A percentile compares a stretch with the other conserved stretches of the same genome.
Conservation (phyloP, 345 rosid species). For the Arabis alpina region DNA sequence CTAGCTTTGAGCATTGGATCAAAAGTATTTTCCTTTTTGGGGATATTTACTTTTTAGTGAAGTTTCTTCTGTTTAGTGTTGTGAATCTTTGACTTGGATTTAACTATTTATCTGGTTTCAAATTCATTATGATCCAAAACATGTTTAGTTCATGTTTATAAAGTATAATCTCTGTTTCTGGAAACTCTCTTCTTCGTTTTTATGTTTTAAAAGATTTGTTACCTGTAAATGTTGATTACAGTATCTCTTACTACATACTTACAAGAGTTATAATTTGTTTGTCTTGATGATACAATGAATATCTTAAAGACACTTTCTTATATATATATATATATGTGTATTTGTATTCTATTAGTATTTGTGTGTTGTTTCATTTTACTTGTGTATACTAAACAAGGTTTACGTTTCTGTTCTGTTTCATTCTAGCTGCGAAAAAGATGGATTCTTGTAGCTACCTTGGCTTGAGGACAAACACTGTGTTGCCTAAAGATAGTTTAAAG, state of each 20-base stretch:
- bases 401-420: slow-evolving; percentile 20
- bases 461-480: slow-evolving; percentile 47
- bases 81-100: too few relatives aligned
- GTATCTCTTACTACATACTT: background rate
- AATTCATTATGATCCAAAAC: background rate
- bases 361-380: slow-evolving; percentile 49
- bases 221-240: slow-evolving; percentile 22
- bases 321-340: background rate
- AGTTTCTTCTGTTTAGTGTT: too few relatives aligned
- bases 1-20: background rate
- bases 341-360: slow-evolving; percentile 8
- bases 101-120: background rate
- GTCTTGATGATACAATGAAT: background rate
- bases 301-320: background rate
- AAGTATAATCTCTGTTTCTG: background rate
- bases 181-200: slow-evolving; percentile 16
- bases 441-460: slow-evolving; percentile 61
- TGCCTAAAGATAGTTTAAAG: slow-evolving; percentile 46
- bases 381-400: slow-evolving; percentile 40
- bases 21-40: background rate
- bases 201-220: slow-evolving; percentile 9
- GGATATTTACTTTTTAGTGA: too few relatives aligned
- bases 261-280: background rate
- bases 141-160: background rate
- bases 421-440: slow-evolving; percentile 50